Conservation (phyloP, 148 eudicot species). For the Persicaria tinctoria region DNA sequence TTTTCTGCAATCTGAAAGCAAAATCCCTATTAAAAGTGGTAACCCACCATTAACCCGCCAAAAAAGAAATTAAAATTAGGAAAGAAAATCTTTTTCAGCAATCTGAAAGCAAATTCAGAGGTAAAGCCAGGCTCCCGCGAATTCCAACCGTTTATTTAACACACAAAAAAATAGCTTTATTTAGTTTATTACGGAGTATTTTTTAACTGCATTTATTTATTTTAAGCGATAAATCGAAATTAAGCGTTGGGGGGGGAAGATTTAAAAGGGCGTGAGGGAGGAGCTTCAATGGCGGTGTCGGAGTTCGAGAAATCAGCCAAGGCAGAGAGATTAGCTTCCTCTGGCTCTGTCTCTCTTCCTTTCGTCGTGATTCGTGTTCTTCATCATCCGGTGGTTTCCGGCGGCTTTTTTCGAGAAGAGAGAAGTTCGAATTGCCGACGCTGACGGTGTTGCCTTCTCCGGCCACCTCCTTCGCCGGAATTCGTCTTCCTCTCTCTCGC, state of each 20-base stretch:
- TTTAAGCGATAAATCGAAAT: neutral
- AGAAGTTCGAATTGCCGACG: conserved; percentile 17
- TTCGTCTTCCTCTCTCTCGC: conserved; percentile 19
- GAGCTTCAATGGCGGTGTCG: conserved; percentile 2
- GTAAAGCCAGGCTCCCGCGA: conserved; percentile 4
- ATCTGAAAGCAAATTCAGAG: conserved; percentile 6
- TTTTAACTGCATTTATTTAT: neutral
- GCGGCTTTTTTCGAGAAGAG: conserved; percentile 15
- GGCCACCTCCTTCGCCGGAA: conserved; percentile 18
- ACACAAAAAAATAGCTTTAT: neutral
- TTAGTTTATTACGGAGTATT: neutral
- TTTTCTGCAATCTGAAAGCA: too few species aligned
- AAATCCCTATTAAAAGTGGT: neutral
- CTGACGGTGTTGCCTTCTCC: conserved; percentile 12
- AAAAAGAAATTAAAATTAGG: neutral
- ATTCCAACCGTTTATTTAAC: neutral
- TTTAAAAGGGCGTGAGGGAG: conserved; percentile 2
- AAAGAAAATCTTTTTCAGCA: neutral
- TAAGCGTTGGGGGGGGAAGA: neutral
- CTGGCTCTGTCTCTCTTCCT: neutral
- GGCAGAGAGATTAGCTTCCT: neutral
- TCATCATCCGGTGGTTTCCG: neutral
- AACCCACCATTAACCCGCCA: neutral
- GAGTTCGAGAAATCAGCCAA: conserved; percentile 2
- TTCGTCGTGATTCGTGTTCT: neutral